Base-by-base conservation (phyloP, 306 rosid genomes). In the Prinsepia uniflora region DNA sequence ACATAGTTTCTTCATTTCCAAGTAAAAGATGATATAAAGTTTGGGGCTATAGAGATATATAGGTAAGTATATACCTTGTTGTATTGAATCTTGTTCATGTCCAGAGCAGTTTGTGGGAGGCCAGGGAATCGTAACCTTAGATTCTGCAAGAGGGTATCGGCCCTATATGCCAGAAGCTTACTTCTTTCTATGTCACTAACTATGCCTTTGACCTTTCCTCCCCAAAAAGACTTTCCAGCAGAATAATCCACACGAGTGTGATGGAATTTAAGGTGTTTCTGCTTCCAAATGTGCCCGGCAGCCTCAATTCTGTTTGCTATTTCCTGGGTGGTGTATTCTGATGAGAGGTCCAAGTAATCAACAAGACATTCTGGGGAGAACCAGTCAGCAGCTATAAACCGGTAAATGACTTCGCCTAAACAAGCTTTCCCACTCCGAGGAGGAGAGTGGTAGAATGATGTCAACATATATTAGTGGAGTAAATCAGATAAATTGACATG, bases 221-320 rank as follows among this genome's bases (percentile, higher is more conserved):
- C 76, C 87, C 83, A 82, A 8, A 82, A 75, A 49, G 82, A 71
- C 60, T 78, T 85, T 7, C 36, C 36, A 30, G 78, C 72, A 30
- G 82, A 52, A 50, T 78, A 52, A 50, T 78, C 83, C 13, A 52
- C 42, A 41, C 39, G 73, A 41, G 50, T 17, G 42, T 34, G 18
- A 44, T 41, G 76, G 59, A 64, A 53, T 64, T 78, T 76, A 48
- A 34, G 42, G 62, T 76, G 24, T 53, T 83, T 78, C 67, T 67
- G 84, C 74, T 67, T 81, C 90, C 87, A 83, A 74, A 80, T 82
- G 67, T 83, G 90, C 20, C 75, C 39, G 2, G 79, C 69, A 50
- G 84, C 90, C 74, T 83, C 90, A 41, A 83, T 57, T 70, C 85
- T 73, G 72, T 78, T 80, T 66, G 86, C 86, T 52, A 82, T 72